Percentiles rank a stretch among this genome's conserved stretches.
Evolutionary conservation across 139 green algal species (phyloP).

Genomic region (Gonium pectorale): DNA sequence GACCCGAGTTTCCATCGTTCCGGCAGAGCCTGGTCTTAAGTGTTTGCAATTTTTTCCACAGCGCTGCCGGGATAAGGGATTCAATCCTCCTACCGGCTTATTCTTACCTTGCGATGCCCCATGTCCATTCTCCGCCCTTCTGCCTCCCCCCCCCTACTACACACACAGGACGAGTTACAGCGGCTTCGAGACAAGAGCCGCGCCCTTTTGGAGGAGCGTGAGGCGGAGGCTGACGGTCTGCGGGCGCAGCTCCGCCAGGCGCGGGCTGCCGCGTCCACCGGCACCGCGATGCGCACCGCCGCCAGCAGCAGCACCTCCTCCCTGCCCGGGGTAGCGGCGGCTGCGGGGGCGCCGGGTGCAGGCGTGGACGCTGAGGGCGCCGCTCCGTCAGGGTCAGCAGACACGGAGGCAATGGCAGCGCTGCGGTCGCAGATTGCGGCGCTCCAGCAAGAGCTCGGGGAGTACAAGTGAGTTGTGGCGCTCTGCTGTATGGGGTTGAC

Average conservation of each 20-base stretch:
- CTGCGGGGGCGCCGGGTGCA: neutral
- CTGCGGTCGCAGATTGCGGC: neutral
- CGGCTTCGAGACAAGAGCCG: slow-evolving; percentile 50
- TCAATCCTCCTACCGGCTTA: too few relatives aligned
- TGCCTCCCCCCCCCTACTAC: too few relatives aligned
- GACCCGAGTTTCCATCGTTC: too few relatives aligned
- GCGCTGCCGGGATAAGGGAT: too few relatives aligned
- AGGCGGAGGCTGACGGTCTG: slow-evolving; percentile 52
- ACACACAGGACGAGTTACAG: slow-evolving; percentile 39
- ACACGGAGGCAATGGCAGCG: neutral
- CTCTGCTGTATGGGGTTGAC: too few relatives aligned
- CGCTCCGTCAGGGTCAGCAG: neutral
- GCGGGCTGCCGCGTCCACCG: neutral
- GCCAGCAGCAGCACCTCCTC: neutral
- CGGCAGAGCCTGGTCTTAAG: too few relatives aligned
- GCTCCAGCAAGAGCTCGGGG: neutral
- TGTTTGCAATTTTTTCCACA: too few relatives aligned
- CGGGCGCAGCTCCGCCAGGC: slow-evolving; percentile 41
- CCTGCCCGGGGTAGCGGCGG: neutral
- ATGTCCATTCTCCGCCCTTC: neutral
- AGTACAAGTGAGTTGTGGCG: slow-evolving; percentile 43
- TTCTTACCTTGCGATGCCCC: too few relatives aligned
- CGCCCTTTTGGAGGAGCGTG: slow-evolving; percentile 58
- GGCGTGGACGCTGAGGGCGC: neutral
- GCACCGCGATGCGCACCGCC: neutral